Evolutionary conservation across 495 filamentous ascomycete species (phyloP).

Genomic region (Penicillium argentinense): DNA sequence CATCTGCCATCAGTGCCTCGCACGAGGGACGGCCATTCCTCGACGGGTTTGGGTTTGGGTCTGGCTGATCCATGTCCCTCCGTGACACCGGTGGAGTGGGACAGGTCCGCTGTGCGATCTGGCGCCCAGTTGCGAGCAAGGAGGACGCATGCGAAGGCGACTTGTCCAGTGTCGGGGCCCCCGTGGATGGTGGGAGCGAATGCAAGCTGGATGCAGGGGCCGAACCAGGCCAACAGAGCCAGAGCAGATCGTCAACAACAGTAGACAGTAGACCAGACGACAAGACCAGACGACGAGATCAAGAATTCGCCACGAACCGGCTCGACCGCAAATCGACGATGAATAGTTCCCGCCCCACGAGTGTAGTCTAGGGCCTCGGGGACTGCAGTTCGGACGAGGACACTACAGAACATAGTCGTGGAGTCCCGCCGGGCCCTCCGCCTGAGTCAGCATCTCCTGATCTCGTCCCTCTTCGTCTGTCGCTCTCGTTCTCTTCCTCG

Average conservation of each 20-base stretch:
- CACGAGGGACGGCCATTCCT: too few species aligned
- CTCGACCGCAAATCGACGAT: too few species aligned
- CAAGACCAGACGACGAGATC: not conserved
- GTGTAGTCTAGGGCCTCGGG: too few species aligned
- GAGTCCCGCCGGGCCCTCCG: constrained; percentile 1
- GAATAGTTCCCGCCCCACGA: too few species aligned
- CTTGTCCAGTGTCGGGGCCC: not conserved
- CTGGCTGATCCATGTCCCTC: not conserved
- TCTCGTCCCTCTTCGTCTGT: constrained; percentile 23
- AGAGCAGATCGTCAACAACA: too few species aligned
- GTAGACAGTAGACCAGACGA: not conserved
- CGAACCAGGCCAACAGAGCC: too few species aligned
- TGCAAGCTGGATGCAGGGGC: constrained; percentile 24
- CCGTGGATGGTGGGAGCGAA: constrained; percentile 8
- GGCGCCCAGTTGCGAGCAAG: too few species aligned
- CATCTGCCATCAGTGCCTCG: too few species aligned
- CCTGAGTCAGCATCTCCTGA: constrained; percentile 35
- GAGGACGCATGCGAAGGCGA: constrained; percentile 3
- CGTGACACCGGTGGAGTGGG: constrained; percentile 4
- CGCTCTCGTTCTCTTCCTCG: constrained; percentile 30
- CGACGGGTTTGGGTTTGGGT: too few species aligned
- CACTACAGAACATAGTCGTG: too few species aligned
- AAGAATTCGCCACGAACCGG: too few species aligned
- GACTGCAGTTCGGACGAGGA: too few species aligned
- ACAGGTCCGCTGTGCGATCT: constrained; percentile 5